Evolutionary conservation across 352 stramenopile genomes (phyloP), one percentile per base, ranked within the genome.

Genomic region (Phytophthora boehmeriae): DNA sequence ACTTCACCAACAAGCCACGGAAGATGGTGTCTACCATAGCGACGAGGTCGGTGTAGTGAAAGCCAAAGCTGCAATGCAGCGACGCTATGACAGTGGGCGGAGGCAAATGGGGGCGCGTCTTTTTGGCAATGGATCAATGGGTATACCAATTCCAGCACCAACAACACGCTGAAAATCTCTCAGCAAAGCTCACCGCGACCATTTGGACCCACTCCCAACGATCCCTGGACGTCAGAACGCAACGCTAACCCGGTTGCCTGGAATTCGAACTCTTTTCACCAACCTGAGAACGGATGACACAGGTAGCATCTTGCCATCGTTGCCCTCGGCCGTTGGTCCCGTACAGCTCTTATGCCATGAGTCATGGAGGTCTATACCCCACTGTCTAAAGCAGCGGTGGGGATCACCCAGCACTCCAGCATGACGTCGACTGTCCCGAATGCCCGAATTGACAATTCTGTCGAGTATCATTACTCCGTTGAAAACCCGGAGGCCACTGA

Each of bases 401-500:
- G n/a, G 72, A 13, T 76, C 74, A n/a, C 56, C 67, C 8, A 82
- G 63, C 14, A 81, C 66, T 42, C 73, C 2, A 32, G 57, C 25
- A 75, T 72, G 54, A 65, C 58, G n/a, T 36, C 39, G 22, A 36
- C 54, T 45, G 74, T 49, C 22, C 46, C 56, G 36, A 9, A 35
- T n/a, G 34, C n/a, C 20, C 46, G 39, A 42, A n/a, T 13, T 17
- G 14, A n/a, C 8, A 8, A 25, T 25, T 53, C 0, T 4, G 8
- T 55, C 19, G 4, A 44, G 39, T 19, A 38, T 5, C 16, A 8
- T 39, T 25, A 47, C 64, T 16, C 71, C 54, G 36, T 22, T 49
- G n/a, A 83, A 83, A 52, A 62, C 66, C 8, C 72, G 76, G 2
- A 73, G 78, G 42, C 75, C 62, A 8, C 49, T 90, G 23, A 78